Percentiles rank a stretch among this genome's conserved stretches.
These are phyloP conservation scores for Yarrowia bubula DNA, from an alignment of 805 yeast species.

Conservation along the genomic window DNA sequence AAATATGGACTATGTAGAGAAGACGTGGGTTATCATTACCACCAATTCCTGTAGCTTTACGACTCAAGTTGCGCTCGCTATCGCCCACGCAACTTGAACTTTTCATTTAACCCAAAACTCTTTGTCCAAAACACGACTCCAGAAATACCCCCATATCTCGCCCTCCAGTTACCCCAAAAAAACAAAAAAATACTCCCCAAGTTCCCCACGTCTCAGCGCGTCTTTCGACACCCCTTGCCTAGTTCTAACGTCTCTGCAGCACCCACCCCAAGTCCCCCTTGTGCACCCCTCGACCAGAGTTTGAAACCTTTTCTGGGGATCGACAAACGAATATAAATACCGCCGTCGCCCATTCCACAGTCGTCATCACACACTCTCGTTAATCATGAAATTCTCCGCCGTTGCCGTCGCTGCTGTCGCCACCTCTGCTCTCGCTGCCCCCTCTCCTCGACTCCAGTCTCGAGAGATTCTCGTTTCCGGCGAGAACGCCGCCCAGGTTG, in stretches of 20 bases:
- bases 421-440: conserved; percentile 9
- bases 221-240: neutral
- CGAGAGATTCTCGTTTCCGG: conserved; percentile 13
- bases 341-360: neutral
- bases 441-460: neutral
- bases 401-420: conserved; percentile 20
- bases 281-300: neutral
- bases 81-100: neutral
- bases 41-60: too few species aligned
- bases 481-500: conserved; percentile 19
- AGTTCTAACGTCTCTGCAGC: too few species aligned
- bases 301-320: neutral
- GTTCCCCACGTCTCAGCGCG: neutral
- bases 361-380: neutral
- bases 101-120: neutral
- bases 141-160: neutral
- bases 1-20: too few species aligned
- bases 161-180: neutral
- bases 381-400: conserved; percentile 13
- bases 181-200: neutral
- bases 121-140: neutral
- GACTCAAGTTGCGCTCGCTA: too few species aligned
- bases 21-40: too few species aligned
- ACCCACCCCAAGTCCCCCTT: neutral
- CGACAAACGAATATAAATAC: conserved; percentile 9